Evolutionary conservation across 2,329 filamentous ascomycete genomes (phyloP).

Genomic region (Fusarium algeriense): DNA sequence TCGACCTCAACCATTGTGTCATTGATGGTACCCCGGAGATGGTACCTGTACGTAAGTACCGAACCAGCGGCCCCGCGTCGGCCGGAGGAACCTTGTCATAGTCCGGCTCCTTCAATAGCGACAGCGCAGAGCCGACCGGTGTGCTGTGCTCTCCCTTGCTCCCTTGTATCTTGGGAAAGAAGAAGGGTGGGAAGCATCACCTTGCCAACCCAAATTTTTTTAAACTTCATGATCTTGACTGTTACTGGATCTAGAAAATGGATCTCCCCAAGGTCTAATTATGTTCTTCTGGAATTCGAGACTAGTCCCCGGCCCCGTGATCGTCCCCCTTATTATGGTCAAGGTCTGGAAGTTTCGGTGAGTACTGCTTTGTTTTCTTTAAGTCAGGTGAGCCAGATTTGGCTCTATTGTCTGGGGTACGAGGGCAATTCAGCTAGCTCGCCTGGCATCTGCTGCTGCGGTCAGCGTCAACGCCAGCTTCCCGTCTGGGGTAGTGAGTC

Average conservation of each 20-base stretch:
- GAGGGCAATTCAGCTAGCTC: slow-evolving; percentile 31
- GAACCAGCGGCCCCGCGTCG: slow-evolving; percentile 44
- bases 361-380: slow-evolving; percentile 24
- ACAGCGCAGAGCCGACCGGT: slow-evolving; percentile 21
- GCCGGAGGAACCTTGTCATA: slow-evolving; percentile 34
- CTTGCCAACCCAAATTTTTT: slow-evolving; percentile 27
- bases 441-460: slow-evolving; percentile 23
- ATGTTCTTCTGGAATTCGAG: slow-evolving; percentile 24
- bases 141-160: slow-evolving; percentile 24
- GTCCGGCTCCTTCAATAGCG: slow-evolving; percentile 14
- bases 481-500: slow-evolving; percentile 43
- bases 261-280: slow-evolving; percentile 25
- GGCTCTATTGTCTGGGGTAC: slow-evolving; percentile 29
- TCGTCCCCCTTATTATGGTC: slow-evolving; percentile 34
- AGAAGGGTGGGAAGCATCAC: slow-evolving; percentile 25
- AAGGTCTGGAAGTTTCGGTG: slow-evolving; percentile 46
- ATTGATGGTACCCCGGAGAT: slow-evolving; percentile 40
- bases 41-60: slow-evolving; percentile 45
- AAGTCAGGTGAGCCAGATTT: slow-evolving; percentile 41
- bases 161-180: slow-evolving; percentile 21
- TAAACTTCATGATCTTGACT: slow-evolving; percentile 37
- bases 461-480: slow-evolving; percentile 28
- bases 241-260: slow-evolving; percentile 38
- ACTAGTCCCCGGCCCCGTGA: slow-evolving; percentile 41
- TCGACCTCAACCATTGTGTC: slow-evolving; percentile 41